phyloP scores from a whole-genome alignment of 257 asterid genomes.

The Nicotiana noctiflora region DNA sequence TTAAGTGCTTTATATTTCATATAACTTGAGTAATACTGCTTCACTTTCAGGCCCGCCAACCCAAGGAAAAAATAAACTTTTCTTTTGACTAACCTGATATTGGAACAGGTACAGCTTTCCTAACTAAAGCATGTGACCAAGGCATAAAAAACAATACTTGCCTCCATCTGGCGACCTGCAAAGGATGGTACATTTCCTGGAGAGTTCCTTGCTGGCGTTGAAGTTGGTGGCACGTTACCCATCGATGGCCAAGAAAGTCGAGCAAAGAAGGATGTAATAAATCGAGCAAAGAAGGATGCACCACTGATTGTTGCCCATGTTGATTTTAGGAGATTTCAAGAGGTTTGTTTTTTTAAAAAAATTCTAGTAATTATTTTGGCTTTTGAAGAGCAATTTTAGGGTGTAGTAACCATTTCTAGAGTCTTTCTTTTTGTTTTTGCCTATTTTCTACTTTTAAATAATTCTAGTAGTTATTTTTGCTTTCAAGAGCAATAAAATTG shows the following conservation, averaged over 20 bases:
- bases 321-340: too few relatives aligned
- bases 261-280: conserved; percentile 66
- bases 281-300: too few relatives aligned
- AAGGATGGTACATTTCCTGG: conserved; percentile 50
- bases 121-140: background rate
- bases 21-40: background rate
- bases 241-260: conserved; percentile 64
- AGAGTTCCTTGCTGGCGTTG: conserved; percentile 55
- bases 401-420: too few relatives aligned
- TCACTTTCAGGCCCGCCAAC: background rate
- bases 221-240: conserved; percentile 45
- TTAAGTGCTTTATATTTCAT: background rate
- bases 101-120: background rate
- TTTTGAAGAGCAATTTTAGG: too few relatives aligned
- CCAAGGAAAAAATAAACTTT: background rate
- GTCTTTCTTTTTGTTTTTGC: too few relatives aligned
- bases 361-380: too few relatives aligned
- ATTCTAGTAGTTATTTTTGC: too few relatives aligned
- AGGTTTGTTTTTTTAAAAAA: too few relatives aligned
- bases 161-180: conserved; percentile 55
- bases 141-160: conserved; percentile 18
- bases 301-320: too few relatives aligned
- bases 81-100: background rate
- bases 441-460: too few relatives aligned
- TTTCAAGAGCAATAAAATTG: too few relatives aligned